These are phyloP conservation scores for Coemansia sp. DNA, from an alignment of 192 early-diverging fungal species.

Conservation along the genomic window DNA sequence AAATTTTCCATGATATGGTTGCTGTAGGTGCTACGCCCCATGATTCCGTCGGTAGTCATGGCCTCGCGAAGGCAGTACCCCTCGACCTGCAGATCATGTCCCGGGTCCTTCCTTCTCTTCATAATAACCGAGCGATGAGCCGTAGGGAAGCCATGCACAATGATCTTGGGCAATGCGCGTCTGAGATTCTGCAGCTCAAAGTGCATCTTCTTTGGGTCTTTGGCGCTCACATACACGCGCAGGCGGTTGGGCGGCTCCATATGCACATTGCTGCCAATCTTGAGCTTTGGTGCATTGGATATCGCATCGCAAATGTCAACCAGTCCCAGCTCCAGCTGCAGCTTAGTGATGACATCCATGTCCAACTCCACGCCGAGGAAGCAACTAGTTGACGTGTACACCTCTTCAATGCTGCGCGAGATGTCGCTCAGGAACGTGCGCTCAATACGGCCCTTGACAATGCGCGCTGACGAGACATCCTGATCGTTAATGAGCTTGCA, in stretches of 20 bases:
- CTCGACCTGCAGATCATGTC: constrained; percentile 62
- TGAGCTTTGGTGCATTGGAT: constrained; percentile 78
- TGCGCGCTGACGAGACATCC: constrained; percentile 78
- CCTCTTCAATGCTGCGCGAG: constrained; percentile 92
- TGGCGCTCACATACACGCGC: constrained; percentile 63
- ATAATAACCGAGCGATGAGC: constrained; percentile 84
- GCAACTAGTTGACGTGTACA: constrained; percentile 73
- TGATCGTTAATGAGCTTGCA: constrained; percentile 68
- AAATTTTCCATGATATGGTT: constrained; percentile 94
- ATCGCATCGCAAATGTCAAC: constrained; percentile 79
- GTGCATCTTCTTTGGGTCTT: constrained; percentile 64
- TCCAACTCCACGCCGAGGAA: constrained; percentile 83
- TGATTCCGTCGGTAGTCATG: constrained; percentile 94
- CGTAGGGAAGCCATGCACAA: constrained; percentile 82
- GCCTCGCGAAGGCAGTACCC: constrained; percentile 91
- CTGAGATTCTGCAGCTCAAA: constrained; percentile 81
- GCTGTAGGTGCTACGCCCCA: constrained; percentile 73
- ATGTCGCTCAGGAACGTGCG: constrained; percentile 89
- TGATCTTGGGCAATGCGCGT: constrained; percentile 80
- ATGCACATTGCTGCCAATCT: constrained; percentile 76
- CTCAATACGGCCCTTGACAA: constrained; percentile 96
- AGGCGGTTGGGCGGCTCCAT: constrained; percentile 63
- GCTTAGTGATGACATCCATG: constrained; percentile 74
- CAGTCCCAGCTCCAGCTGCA: constrained; percentile 89
- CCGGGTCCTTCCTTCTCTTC: constrained; percentile 35